Base-by-base conservation (phyloP, 345 rosid species). In the Psidium guajava region DNA sequence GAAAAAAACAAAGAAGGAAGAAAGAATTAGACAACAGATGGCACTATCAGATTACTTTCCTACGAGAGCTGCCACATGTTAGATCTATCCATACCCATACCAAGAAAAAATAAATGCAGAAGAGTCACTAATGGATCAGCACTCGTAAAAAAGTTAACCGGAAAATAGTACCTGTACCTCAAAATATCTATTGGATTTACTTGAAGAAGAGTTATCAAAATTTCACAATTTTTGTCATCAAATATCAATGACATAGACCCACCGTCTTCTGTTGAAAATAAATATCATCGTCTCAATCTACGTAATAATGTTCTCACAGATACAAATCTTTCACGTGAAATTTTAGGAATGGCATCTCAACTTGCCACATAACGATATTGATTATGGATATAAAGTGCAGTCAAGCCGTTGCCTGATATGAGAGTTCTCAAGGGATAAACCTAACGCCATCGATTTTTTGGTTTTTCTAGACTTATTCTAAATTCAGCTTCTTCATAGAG, bases 1-100 rank as follows among this genome's bases (percentile, higher is more conserved):
- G 54, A 52, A 74, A 57, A 90, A 83, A 55, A 75, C 86, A 27
- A 84, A 84, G 69, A 86, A 53, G 22, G 52, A 25, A 69, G 28
- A 50, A 27, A 11, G 52, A 42, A 51, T 51, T 69, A 84, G 27
- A 53, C 80, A 69, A 25, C 7, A 69, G 80, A 69, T 36, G 80
- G 80, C 47, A 20, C 25, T 69, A 69, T 36, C 40, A 69, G 40
- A 36, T 69, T 25, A 69, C 80, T 69, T 36, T 69, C 80, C 47
- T 36, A 40, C 18, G 80, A 69, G 80, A 36, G 24, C 47, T 18
- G 47, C 80, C 47, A 69, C 47, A 36, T 36, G 13, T 69, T 36
- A 69, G 80, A 11, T 69, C 47, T 36, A 69, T 20, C 80, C 80
- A 36, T 69, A 47, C 80, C 80, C 80, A 36, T 69, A 47, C 80